Percentiles rank a stretch among this genome's conserved stretches.
These are phyloP conservation scores for Phytopythium chamaehyphon DNA, from an alignment of 352 stramenopile species.

Conservation along the genomic window DNA sequence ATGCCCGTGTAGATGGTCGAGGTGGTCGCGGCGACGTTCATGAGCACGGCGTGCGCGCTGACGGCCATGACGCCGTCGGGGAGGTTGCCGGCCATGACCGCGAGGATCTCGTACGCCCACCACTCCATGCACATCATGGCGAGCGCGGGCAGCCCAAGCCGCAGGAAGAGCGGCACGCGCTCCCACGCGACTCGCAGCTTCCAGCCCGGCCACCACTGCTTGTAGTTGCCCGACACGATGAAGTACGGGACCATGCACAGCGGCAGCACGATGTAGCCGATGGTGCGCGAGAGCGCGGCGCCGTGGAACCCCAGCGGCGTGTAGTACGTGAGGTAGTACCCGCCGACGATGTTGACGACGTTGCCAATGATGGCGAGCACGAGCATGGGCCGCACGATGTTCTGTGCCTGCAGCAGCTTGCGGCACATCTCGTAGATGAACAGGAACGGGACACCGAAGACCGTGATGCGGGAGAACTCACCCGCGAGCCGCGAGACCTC, in stretches of 20 bases:
- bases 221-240: constrained; percentile 22
- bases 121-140: constrained; percentile 73
- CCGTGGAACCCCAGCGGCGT: constrained; percentile 65
- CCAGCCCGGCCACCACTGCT: constrained; percentile 45
- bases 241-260: constrained; percentile 58
- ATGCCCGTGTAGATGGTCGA: constrained; percentile 77
- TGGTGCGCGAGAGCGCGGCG: constrained; percentile 55
- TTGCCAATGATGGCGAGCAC: constrained; percentile 49
- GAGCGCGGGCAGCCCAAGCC: constrained; percentile 41
- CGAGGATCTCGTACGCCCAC: constrained; percentile 76
- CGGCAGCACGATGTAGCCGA: constrained; percentile 54
- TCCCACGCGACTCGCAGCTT: constrained; percentile 31
- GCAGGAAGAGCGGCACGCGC: constrained; percentile 46
- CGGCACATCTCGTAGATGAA: constrained; percentile 75
- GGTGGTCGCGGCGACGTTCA: constrained; percentile 57
- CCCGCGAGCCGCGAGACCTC: constrained; percentile 49
- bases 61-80: constrained; percentile 68
- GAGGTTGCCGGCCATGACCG: constrained; percentile 61
- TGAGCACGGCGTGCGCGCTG: constrained; percentile 67
- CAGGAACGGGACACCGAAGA: constrained; percentile 73
- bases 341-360: constrained; percentile 56
- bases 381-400: constrained; percentile 62
- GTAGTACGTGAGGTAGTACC: constrained; percentile 72
- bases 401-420: constrained; percentile 70
- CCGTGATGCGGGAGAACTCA: constrained; percentile 49